A percentile compares a stretch with the other conserved stretches of the same genome.
phyloP scores from a whole-genome alignment of 2,329 filamentous ascomycete genomes.

The Diaporthe destruens region DNA sequence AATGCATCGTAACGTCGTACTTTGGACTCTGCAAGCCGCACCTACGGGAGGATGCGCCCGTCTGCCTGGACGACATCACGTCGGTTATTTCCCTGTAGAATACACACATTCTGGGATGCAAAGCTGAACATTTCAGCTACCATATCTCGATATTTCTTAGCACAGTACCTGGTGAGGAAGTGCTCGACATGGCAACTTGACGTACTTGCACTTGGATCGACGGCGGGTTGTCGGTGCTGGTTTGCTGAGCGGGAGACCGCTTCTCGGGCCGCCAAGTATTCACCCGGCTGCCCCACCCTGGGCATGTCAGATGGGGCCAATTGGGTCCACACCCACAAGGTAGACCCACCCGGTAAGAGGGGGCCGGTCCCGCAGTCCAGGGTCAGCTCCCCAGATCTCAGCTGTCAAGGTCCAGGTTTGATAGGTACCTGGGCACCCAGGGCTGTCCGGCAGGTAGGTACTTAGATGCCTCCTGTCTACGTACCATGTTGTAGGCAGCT shows the following conservation, averaged over 20 bases:
- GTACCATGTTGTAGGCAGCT: not conserved
- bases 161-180: too few relatives aligned
- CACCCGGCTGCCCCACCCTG: not conserved
- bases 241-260: not conserved
- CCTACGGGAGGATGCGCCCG: not conserved
- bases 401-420: slow-evolving; percentile 16
- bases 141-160: not conserved
- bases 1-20: not conserved
- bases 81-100: too few relatives aligned
- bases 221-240: not conserved
- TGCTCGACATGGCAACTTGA: not conserved
- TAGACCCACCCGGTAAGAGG: slow-evolving; percentile 1
- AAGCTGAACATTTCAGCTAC: too few relatives aligned
- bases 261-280: not conserved
- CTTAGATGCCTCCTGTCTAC: too few relatives aligned
- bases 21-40: not conserved
- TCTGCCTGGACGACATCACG: not conserved
- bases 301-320: slow-evolving; percentile 3
- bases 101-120: not conserved
- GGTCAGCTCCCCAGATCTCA: not conserved
- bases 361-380: slow-evolving; percentile 15
- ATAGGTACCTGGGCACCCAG: not conserved
- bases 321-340: not conserved
- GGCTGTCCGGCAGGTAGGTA: too few relatives aligned
- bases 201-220: not conserved